Evolutionary conservation across 1,284 basidiomycete genomes (phyloP).

Genomic region (Cutaneotrichosporon sp.): DNA sequence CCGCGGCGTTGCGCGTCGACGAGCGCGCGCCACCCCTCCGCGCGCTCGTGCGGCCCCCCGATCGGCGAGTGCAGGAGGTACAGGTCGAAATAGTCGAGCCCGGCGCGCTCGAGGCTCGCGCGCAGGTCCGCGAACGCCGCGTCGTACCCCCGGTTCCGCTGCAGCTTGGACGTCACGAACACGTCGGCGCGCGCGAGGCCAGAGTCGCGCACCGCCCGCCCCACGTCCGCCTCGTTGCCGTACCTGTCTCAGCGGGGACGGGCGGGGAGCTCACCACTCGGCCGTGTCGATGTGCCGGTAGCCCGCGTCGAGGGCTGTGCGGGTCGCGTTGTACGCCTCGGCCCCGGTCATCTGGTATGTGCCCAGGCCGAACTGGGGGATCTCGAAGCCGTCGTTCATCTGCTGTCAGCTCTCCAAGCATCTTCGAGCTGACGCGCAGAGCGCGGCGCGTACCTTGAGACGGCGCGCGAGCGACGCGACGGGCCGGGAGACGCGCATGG

Average conservation of each 20-base stretch:
- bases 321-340: constrained; percentile 62
- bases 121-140: constrained; percentile 59
- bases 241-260: constrained; percentile 59
- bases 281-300: constrained; percentile 66
- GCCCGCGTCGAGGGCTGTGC: constrained; percentile 65
- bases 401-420: constrained; percentile 32
- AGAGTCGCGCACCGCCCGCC: constrained; percentile 61
- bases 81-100: constrained; percentile 56
- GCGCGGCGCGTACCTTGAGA: not conserved
- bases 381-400: constrained; percentile 64
- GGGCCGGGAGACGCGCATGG: not conserved
- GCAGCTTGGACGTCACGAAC: constrained; percentile 71
- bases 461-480: not conserved
- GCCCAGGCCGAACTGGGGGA: constrained; percentile 62
- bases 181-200: constrained; percentile 60
- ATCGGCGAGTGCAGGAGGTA: constrained; percentile 57
- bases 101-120: constrained; percentile 61
- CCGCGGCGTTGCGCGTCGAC: constrained; percentile 54
- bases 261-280: constrained; percentile 38
- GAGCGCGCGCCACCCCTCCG: constrained; percentile 54
- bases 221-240: constrained; percentile 67
- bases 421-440: too few relatives aligned
- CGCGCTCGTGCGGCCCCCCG: constrained; percentile 52
- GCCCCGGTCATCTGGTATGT: constrained; percentile 65
- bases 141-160: constrained; percentile 62